phyloP scores from a whole-genome alignment of 2,329 filamentous ascomycete species.

The Ophiostoma sp. region DNA sequence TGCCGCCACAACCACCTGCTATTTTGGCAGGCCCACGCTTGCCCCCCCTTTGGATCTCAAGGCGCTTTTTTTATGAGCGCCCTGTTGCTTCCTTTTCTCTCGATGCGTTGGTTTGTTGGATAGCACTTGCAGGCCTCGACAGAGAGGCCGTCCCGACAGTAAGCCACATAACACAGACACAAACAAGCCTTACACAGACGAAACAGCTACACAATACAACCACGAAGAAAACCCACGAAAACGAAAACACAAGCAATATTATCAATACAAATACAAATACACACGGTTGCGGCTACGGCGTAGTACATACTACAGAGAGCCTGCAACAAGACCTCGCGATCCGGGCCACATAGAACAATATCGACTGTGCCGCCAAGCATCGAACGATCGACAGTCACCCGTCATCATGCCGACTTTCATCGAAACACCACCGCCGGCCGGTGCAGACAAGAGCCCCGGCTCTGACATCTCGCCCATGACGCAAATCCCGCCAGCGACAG shows the following conservation, averaged over 20 bases:
- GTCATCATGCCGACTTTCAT: neutral
- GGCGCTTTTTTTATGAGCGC: conserved; percentile 21
- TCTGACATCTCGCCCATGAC: conserved; percentile 43
- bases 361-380: conserved; percentile 1
- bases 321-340: too few relatives aligned
- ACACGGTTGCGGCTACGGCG: too few relatives aligned
- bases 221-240: too few relatives aligned
- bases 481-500: conserved; percentile 25
- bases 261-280: too few relatives aligned
- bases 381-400: neutral
- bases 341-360: neutral
- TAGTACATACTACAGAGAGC: too few relatives aligned
- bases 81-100: conserved; percentile 20
- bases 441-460: conserved; percentile 34
- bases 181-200: neutral
- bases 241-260: too few relatives aligned
- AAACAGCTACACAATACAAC: neutral
- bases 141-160: conserved; percentile 34
- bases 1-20: neutral
- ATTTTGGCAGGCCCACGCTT: conserved; percentile 11
- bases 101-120: conserved; percentile 36
- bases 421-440: conserved; percentile 4
- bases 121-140: conserved; percentile 41
- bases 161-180: neutral
- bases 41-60: neutral